These are phyloP conservation scores for Brassica cretica DNA, from an alignment of 345 rosid species.

Conservation along the genomic window DNA sequence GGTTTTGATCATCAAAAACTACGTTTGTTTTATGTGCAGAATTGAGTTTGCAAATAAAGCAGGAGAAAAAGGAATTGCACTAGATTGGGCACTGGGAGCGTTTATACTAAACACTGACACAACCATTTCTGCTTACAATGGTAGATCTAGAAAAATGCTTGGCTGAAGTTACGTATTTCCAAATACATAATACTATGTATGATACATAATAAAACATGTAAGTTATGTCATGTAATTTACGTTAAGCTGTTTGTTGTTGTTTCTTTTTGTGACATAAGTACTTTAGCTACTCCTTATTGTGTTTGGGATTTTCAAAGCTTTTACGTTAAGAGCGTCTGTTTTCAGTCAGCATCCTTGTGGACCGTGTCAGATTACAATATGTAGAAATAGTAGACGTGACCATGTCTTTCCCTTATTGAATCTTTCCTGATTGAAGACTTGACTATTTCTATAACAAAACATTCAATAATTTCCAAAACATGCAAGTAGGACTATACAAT, in stretches of 20 bases:
- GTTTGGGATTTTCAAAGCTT: background rate
- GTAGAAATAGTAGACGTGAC: slow-evolving; percentile 22
- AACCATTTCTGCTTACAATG: slow-evolving; percentile 21
- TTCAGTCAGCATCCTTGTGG: background rate
- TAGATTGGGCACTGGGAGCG: slow-evolving; percentile 97
- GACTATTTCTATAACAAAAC: slow-evolving; percentile 31
- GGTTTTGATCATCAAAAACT: slow-evolving; percentile 2
- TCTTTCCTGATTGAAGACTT: slow-evolving; percentile 15
- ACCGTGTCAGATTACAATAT: slow-evolving; percentile 1
- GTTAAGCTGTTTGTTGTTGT: background rate
- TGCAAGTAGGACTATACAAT: slow-evolving; percentile 19
- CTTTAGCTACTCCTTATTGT: background rate
- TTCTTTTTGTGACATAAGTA: background rate
- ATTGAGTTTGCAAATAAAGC: slow-evolving; percentile 57
- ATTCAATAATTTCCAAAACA: slow-evolving; percentile 17
- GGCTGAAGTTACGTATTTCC: slow-evolving; percentile 9
- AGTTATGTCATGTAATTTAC: background rate
- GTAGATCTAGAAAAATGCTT: slow-evolving; percentile 41
- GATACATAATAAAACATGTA: background rate
- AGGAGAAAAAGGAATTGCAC: slow-evolving; percentile 55
- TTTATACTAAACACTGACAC: slow-evolving; percentile 65
- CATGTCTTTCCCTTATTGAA: slow-evolving; percentile 34
- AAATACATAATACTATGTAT: background rate
- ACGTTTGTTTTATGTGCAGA: slow-evolving; percentile 42
- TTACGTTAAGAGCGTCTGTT: background rate